A percentile compares a stretch with the other conserved stretches of the same genome.
phyloP scores from a whole-genome alignment of 805 yeast species.

The Metschnikowia chrysomelidarum region DNA sequence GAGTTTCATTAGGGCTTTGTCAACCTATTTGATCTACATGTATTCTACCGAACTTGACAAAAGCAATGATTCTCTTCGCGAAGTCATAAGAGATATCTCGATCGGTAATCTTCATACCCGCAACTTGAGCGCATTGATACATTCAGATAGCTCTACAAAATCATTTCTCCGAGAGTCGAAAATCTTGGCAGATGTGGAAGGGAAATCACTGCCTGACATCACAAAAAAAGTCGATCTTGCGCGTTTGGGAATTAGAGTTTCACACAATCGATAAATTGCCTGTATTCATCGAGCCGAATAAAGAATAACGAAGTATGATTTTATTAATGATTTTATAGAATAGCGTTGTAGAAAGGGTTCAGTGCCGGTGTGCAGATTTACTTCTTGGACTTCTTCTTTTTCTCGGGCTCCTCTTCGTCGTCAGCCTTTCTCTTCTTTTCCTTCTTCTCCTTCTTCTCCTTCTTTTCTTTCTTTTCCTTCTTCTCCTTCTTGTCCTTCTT shows the following conservation, averaged over 20 bases:
- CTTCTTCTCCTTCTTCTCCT: conserved; percentile 56
- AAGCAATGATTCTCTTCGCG: conserved; percentile 3
- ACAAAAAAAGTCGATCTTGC: conserved; percentile 2
- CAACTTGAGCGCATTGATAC: conserved; percentile 6
- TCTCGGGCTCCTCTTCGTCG: conserved; percentile 44
- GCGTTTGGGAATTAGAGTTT: background rate
- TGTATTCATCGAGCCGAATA: too few relatives aligned
- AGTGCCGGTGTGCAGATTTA: conserved; percentile 15
- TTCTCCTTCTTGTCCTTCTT: conserved; percentile 48
- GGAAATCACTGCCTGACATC: background rate
- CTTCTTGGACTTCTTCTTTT: conserved; percentile 50
- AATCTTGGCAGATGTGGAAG: background rate
- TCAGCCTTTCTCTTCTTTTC: conserved; percentile 30
- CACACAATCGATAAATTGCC: too few relatives aligned
- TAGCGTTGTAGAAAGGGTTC: conserved; percentile 8
- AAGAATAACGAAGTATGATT: background rate
- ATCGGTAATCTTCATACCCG: conserved; percentile 5
- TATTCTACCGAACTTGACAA: conserved; percentile 7
- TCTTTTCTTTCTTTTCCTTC: conserved; percentile 60
- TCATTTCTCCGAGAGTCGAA: background rate
- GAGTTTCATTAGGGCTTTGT: conserved; percentile 7
- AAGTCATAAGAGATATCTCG: conserved; percentile 2
- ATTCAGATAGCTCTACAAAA: conserved; percentile 5
- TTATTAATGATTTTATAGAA: conserved; percentile 6
- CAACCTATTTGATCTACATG: conserved; percentile 7